Evolutionary conservation across 495 filamentous ascomycete species (phyloP).

Genomic region (Astrothelium macrocarpum): DNA sequence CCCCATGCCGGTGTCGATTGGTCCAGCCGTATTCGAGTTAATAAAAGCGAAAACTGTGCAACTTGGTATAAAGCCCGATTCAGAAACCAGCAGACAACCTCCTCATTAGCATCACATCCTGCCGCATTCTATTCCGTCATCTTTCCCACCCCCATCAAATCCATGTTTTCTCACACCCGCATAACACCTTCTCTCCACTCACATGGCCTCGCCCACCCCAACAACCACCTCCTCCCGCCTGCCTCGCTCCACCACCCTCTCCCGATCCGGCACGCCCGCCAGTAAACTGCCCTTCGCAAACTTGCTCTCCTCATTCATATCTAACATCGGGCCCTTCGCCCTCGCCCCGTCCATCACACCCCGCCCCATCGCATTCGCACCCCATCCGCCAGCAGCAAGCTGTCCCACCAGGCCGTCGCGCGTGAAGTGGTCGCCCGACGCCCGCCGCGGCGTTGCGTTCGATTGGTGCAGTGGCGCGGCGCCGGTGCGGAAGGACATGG

Average conservation of each 20-base stretch:
- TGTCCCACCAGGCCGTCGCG: constrained; percentile 24
- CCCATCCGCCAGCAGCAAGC: constrained; percentile 22
- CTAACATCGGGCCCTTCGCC: constrained; percentile 47
- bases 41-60: not conserved
- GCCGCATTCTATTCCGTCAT: not conserved
- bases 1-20: not conserved
- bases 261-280: constrained; percentile 27
- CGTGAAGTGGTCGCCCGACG: constrained; percentile 22
- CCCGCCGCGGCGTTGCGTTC: not conserved
- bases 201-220: constrained; percentile 17
- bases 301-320: constrained; percentile 40
- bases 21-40: not conserved
- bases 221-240: constrained; percentile 25
- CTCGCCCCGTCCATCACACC: constrained; percentile 46
- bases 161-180: not conserved
- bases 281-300: constrained; percentile 51
- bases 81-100: not conserved
- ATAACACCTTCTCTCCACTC: not conserved
- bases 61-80: not conserved
- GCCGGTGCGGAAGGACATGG: constrained; percentile 9
- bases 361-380: constrained; percentile 33
- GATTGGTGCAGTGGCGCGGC: not conserved
- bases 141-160: not conserved
- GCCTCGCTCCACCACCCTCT: constrained; percentile 27
- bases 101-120: not conserved